Evolutionary conservation across 208 protist genomes (phyloP), one percentile per base, ranked within the genome.

Genomic region (Acanthamoeba divionensis): DNA sequence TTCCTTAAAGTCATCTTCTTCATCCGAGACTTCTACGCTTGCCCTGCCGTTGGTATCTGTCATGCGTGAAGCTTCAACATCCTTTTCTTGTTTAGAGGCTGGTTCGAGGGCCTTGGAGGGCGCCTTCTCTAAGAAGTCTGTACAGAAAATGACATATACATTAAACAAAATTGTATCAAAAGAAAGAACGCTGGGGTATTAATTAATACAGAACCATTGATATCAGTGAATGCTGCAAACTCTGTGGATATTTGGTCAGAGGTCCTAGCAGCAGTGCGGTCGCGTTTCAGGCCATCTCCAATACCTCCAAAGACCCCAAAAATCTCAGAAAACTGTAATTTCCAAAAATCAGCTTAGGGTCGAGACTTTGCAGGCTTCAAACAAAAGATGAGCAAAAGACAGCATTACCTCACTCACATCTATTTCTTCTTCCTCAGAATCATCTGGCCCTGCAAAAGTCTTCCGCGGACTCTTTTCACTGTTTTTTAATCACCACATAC

Each of bases 361-460:
- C 10, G 62, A 41, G 26, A 69, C 9, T 24, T 69, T 31, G 60
- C n/a, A n/a, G n/a, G n/a, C n/a, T n/a, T n/a, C 60, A 67, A n/a
- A n/a, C 36, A 31, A 15, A 26, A 54, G n/a, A 48, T 65, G 44
- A 10, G 75, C 2, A 31, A 9, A 55, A 13, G 18, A 67, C 52
- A 44, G 21, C 29, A 50, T 5, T 38, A 87, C 77, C 79, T 87
- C 79, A 38, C 38, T 87, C 24, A 87, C 41, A 50, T 87, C 79
- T 41, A 87, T 87, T 69, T 87, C 79, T 41, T 87, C 79, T 12
- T 87, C 79, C 21, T 63, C 79, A 12, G 79, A 69, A 41, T 87
- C 79, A 26, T 87, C 57, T 41, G 47, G 2, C 29, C 44, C 55
- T n/a, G 47, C 79, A 45, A 87, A 38, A 10, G 79, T 33, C 12